Base-by-base conservation (phyloP, 2,329 filamentous ascomycete genomes). In the Penicillium corylophilum region DNA sequence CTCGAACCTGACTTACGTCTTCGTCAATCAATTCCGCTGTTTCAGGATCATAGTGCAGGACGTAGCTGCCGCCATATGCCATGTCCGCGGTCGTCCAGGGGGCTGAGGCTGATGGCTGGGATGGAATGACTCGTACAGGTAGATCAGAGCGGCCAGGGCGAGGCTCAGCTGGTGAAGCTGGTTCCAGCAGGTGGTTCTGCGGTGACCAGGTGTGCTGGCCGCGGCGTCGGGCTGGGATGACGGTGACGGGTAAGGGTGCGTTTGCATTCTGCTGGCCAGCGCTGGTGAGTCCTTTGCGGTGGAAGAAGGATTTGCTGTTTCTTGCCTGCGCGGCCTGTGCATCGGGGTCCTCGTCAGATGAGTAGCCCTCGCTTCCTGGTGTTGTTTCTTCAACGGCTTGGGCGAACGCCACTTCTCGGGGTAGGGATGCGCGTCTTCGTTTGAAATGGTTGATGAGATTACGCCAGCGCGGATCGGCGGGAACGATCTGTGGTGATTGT, bases 91-190 rank as follows among this genome's bases (percentile, higher is more conserved):
- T 75, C n/a, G 74, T 79, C 80, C 82, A 85, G 2, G 79, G 79
- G 44, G 80, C 73, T 29, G 77, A 77, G 26, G 74, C 72, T 45
- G 78, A 73, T 33, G 80, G 77, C 54, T 82, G 82, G 2, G 82
- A 81, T 5, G 82, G 82, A 40, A 86, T 83, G 35, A 85, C 75
- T 4, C 79, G 82, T 12, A 84, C 77, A 1, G 81, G 82, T 4
- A 69, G 47, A 48, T 62, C 57, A 22, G 55, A 36, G 20, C 54
- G 61, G 8, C 31, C 47, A 10, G 58, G 24, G 12, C 51, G 55
- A 35, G 50, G 38, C 15, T 55, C 59, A 8, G 52, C 55, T 24
- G 43, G 39, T 3, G 60, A 47, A 5, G 60, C 50, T 13, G 49
- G 48, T 26, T 62, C 58, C n/a, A 63, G 55, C 20, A 64, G 51